These are phyloP conservation scores for Alternaria sp. DNA, from an alignment of 2,329 filamentous ascomycete species.

Conservation along the genomic window DNA sequence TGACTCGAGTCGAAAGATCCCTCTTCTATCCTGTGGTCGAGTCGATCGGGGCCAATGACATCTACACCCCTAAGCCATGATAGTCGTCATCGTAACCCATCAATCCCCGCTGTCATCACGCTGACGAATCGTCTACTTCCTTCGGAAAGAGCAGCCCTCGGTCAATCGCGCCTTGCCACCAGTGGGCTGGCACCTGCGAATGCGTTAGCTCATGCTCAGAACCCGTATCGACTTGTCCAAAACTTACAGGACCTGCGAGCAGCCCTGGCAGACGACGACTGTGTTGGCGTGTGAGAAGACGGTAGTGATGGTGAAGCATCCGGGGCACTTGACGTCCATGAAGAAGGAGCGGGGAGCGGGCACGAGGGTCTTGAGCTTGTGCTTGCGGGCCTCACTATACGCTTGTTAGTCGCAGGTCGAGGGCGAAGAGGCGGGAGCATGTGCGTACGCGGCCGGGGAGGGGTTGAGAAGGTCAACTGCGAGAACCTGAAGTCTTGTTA, in stretches of 20 bases:
- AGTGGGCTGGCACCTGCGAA: slow-evolving; percentile 83
- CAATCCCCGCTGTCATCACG: slow-evolving; percentile 42
- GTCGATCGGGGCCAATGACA: slow-evolving; percentile 54
- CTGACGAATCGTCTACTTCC: slow-evolving; percentile 79
- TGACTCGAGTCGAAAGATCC: slow-evolving; percentile 55
- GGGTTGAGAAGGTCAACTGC: slow-evolving; percentile 99
- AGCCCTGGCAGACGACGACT: slow-evolving; percentile 98
- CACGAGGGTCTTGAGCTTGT: slow-evolving; percentile 99
- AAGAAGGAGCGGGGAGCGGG: slow-evolving; percentile 98
- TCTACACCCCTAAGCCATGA: slow-evolving; percentile 51
- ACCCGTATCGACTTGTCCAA: slow-evolving; percentile 9
- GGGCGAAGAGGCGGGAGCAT: slow-evolving; percentile 21
- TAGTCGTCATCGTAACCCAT: slow-evolving; percentile 52
- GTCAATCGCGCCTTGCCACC: slow-evolving; percentile 99
- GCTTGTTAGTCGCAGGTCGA: slow-evolving; percentile 39
- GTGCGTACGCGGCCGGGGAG: slow-evolving; percentile 76
- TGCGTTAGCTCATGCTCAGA: slow-evolving; percentile 36
- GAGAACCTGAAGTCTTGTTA: slow-evolving; percentile 78
- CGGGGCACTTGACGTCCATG: slow-evolving; percentile 99
- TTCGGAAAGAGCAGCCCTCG: slow-evolving; percentile 99
- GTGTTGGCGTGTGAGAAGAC: slow-evolving; percentile 99
- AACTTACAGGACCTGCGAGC: slow-evolving; percentile 86
- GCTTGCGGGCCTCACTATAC: slow-evolving; percentile 88
- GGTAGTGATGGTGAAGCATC: slow-evolving; percentile 99
- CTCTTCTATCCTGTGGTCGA: slow-evolving; percentile 57